Base-by-base conservation (phyloP, 495 filamentous ascomycete species). In the Penicillium turbatum region DNA sequence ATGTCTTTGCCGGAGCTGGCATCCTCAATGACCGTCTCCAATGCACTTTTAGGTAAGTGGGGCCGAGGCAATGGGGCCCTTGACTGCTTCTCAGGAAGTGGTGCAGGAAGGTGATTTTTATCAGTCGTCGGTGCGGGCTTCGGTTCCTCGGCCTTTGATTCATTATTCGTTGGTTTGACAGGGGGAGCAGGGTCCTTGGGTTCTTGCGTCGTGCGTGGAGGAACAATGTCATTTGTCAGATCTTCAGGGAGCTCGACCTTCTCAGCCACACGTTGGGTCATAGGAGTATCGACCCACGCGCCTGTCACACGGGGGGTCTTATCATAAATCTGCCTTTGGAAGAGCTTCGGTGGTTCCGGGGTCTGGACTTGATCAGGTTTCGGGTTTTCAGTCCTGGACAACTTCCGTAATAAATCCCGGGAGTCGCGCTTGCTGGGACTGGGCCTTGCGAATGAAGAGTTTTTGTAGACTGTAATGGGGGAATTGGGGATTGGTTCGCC, bases 321-420 rank as follows among this genome's bases (percentile, higher is more conserved):
- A 24, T 75, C 68, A 39, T 73, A 68, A 40, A 75, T 62, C 19
- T 53, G 62, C 5, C 61, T 50, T 26, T 66, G 57, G 16, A 64
- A 65, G 1, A 83, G 75, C 50, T 78, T 84, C 31, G 70, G 66
- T 32, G 65, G 60, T 41, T 79, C 74, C 12, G 65, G 67, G 19
- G 64, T 63, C 19, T 65, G 58, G 10, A 55, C 48, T 15, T 70
- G 66, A 32, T 64, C 55, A 5, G 50, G 9, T 24, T 56, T 67
- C 15, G 66, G 72, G 58, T 79, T 87, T 17, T 84, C 79, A 16
- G 79, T 79, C 60, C 82, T 74, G 3, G 86, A 82, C 6, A 92
- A 72, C 47, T 75, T 80, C 43, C 79, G 80, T 53, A 90, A 74
- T 30, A 90, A 65, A 48, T 86, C 82, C 30, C 80, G 79, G 0